Base-by-base conservation (phyloP, 2,329 filamentous ascomycete genomes). In the Capronia coronata region DNA sequence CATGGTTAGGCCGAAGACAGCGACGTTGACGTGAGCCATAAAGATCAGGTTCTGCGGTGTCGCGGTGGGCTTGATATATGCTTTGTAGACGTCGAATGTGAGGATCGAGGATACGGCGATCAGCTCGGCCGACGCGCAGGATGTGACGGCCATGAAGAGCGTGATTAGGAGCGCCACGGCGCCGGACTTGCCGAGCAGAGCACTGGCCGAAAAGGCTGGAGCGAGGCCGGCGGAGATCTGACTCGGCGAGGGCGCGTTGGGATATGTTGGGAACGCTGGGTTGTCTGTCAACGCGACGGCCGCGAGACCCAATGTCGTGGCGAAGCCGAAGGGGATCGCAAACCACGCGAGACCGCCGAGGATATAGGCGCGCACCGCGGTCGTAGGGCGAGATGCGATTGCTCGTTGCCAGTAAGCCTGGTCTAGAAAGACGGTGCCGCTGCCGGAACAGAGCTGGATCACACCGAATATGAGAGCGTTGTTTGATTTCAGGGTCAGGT, bases 31-130 rank as follows among this genome's bases (percentile, higher is more conserved):
- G 66, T 95, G 86, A 23, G 80, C 86, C 69, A 89, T 84, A 68
- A 82, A 86, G 42, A 95, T 89, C 2, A 95, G 77, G 22, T 78
- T 78, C 62, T 79, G 82, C 16, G 88, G 87, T 44, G 78, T 82
- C 6, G 89, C 88, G 0, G 69, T 63, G 0, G 87, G 87, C 54
- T 91, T 84, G 70, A 94, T 77, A 65, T 94, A 94, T 1, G 86
- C 87, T 52, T 88, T 83, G 70, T 93, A 94, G 56, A 93, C 75
- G 63, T 94, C 88, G 65, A 93, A 94, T 0, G 88, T 93, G 67
- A 84, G 81, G 67, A 94, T 93, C 10, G 85, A 89, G 1, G 86
- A 90, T 1, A 93, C 86, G 2, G 89, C 87, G 48, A 94, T 91
- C 3, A 94, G 72, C 65, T 94, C 86, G 0, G 87, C 83, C 1